Evolutionary conservation across 192 early-diverging fungal species (phyloP).

Genomic region (Coemansia brasiliensis): DNA sequence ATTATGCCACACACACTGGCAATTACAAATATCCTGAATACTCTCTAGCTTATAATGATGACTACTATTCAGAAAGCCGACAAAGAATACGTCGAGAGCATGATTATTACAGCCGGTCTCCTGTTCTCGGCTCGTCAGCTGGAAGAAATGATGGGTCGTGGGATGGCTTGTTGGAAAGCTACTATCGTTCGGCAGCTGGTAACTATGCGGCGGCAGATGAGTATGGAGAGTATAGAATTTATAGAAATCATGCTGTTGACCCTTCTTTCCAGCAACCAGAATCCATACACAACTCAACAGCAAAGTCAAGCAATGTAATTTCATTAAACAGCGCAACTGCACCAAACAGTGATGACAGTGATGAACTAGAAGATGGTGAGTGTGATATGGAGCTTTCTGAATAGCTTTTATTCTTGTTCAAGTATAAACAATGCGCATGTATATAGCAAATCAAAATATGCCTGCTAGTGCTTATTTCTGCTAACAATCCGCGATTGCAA

Average conservation of each 20-base stretch:
- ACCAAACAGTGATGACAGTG: not conserved
- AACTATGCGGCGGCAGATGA: not conserved
- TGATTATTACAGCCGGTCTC: not conserved
- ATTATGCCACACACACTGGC: not conserved
- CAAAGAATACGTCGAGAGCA: not conserved
- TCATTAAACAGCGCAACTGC: not conserved
- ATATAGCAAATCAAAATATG: not conserved
- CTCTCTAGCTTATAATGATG: not conserved
- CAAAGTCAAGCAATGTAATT: not conserved
- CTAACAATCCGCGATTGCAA: conserved; percentile 9
- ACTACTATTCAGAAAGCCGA: not conserved
- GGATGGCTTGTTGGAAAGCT: conserved; percentile 24
- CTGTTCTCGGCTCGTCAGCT: not conserved
- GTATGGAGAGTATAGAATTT: not conserved
- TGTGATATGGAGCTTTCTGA: conserved; percentile 49
- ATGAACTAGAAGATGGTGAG: conserved; percentile 46
- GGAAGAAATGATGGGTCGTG: conserved; percentile 13
- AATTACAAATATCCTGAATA: not conserved
- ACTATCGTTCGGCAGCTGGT: conserved; percentile 9
- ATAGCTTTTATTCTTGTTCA: conserved; percentile 10
- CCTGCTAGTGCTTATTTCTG: not conserved
- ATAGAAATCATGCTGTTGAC: not conserved
- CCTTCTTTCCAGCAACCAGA: not conserved
- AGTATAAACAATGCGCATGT: not conserved
- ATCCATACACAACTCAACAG: not conserved